Conservation (phyloP, 306 rosid species). For the Amphicarpaea edgeworthii region DNA sequence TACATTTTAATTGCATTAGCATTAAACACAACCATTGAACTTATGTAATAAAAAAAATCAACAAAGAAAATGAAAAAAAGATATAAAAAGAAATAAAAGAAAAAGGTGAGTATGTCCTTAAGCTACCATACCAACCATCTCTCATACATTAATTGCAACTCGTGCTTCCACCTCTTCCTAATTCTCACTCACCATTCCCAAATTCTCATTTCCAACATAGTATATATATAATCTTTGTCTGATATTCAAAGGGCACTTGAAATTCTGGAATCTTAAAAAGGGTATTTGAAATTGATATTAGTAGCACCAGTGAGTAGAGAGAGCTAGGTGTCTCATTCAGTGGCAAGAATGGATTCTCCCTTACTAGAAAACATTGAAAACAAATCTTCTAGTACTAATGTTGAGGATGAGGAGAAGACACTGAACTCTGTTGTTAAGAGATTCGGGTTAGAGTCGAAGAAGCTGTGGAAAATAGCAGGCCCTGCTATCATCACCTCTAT, state of each 20-base stretch:
- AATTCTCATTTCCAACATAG: not conserved
- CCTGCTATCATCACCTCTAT: conserved; percentile 68
- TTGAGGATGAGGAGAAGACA: not conserved
- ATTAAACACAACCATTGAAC: no score
- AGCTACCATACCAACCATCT: no score
- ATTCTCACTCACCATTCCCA: not conserved
- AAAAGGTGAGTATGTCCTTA: no score
- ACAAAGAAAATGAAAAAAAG: no score
- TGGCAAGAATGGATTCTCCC: not conserved
- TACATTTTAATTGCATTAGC: no score
- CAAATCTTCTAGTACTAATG: not conserved
- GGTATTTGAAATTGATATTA: not conserved
- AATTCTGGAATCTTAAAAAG: not conserved
- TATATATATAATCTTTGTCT: not conserved
- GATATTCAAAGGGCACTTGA: not conserved
- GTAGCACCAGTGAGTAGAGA: not conserved
- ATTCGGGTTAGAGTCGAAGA: conserved; percentile 1
- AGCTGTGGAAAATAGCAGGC: conserved; percentile 62
- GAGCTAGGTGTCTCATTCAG: not conserved
- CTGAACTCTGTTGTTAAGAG: not conserved
- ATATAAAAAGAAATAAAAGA: no score
- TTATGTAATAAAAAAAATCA: no score
- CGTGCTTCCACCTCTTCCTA: no score
- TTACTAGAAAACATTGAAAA: not conserved
- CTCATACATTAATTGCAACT: no score